Evolutionary conservation across 2,329 filamentous ascomycete genomes (phyloP).

Genomic region (Tolypocladium tropicale): DNA sequence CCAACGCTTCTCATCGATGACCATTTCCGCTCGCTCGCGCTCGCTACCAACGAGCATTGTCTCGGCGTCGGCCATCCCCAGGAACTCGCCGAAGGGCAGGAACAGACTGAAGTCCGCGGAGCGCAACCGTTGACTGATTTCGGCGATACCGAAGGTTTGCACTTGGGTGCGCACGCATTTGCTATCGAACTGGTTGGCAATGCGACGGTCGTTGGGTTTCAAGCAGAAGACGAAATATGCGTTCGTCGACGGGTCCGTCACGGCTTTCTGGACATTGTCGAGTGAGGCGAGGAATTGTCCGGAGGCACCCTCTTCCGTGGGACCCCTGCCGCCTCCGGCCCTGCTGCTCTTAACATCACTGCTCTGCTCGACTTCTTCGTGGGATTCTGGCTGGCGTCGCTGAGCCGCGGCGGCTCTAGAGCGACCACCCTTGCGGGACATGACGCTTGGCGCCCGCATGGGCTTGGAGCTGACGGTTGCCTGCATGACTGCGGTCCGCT

Average conservation of each 20-base stretch:
- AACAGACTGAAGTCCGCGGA: constrained; percentile 95
- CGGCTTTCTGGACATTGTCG: constrained; percentile 81
- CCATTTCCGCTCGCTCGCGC: constrained; percentile 78
- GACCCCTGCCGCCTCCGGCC: constrained; percentile 10
- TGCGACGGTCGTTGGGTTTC: constrained; percentile 93
- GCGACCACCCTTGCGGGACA: constrained; percentile 60
- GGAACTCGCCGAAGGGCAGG: constrained; percentile 89
- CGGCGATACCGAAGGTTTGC: constrained; percentile 90
- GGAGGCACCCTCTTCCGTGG: constrained; percentile 71
- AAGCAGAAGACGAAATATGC: constrained; percentile 94
- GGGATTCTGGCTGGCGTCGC: constrained; percentile 29
- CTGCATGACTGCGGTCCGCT: constrained; percentile 85
- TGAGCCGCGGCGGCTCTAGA: constrained; percentile 23
- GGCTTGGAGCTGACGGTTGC: constrained; percentile 95
- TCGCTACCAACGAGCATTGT: constrained; percentile 84
- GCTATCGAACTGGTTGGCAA: constrained; percentile 97
- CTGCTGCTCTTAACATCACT: constrained; percentile 38
- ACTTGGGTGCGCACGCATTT: constrained; percentile 94
- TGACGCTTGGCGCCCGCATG: constrained; percentile 83
- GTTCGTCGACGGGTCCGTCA: constrained; percentile 76
- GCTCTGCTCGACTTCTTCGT: constrained; percentile 36
- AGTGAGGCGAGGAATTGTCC: constrained; percentile 85
- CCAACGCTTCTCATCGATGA: constrained; percentile 91
- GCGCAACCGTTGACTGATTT: constrained; percentile 87
- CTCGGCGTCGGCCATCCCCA: constrained; percentile 78